A percentile compares a stretch with the other conserved stretches of the same genome.
Conservation (phyloP, 495 filamentous ascomycete genomes). For the Talaromyces adpressus region DNA sequence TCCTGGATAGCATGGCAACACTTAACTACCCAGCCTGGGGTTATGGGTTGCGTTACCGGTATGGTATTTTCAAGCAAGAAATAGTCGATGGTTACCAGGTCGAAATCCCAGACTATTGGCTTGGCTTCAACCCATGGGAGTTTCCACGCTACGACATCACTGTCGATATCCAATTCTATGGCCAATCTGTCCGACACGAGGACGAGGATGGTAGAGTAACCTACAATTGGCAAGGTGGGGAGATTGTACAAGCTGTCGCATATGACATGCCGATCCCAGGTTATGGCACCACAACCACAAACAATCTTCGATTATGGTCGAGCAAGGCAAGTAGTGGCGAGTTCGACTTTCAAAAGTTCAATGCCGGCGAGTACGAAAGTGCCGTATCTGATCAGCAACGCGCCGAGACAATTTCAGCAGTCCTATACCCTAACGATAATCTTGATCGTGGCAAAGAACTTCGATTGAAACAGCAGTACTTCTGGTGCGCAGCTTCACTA, state of each 20-base stretch:
- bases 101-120: slow-evolving; percentile 97
- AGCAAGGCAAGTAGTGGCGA: slow-evolving; percentile 95
- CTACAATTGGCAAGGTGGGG: slow-evolving; percentile 81
- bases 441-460: slow-evolving; percentile 95
- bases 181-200: slow-evolving; percentile 62
- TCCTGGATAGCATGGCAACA: slow-evolving; percentile 91
- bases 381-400: slow-evolving; percentile 93
- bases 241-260: slow-evolving; percentile 86
- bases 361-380: slow-evolving; percentile 94
- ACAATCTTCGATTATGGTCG: slow-evolving; percentile 94
- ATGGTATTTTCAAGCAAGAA: slow-evolving; percentile 99
- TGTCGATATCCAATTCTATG: slow-evolving; percentile 95
- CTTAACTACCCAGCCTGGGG: slow-evolving; percentile 96
- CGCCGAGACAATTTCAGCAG: slow-evolving; percentile 95
- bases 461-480: slow-evolving; percentile 97
- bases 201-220: slow-evolving; percentile 69
- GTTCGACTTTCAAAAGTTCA: slow-evolving; percentile 99
- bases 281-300: slow-evolving; percentile 81
- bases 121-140: slow-evolving; percentile 99
- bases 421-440: slow-evolving; percentile 96
- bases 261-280: slow-evolving; percentile 96
- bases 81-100: slow-evolving; percentile 97
- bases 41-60: slow-evolving; percentile 89
- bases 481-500: slow-evolving; percentile 96
- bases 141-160: slow-evolving; percentile 92